Evolutionary conservation across 2,329 filamentous ascomycete genomes (phyloP), one percentile per base, ranked within the genome.

Genomic region (Fusarium sp.): DNA sequence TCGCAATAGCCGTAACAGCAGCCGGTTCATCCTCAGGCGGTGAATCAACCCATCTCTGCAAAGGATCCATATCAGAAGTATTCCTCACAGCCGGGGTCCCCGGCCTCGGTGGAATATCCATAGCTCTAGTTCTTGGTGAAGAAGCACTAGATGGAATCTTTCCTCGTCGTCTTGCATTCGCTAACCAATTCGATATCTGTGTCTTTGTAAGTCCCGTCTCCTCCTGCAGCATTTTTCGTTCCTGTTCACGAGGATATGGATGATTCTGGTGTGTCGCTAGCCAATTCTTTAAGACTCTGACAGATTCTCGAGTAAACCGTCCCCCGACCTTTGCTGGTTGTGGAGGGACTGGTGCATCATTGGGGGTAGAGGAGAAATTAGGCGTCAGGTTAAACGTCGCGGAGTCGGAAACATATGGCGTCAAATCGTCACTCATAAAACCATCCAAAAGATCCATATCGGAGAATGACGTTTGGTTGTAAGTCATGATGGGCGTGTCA

Each of bases 171-270:
- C 94, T 89, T 56, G 93, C 93, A 79, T 97, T 97, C 56, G 94
- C 93, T 50, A 97, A 86, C 94, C 93, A 97, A 78, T 96, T 97
- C 20, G 90, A 90, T 65, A 97, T 94, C 77, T 97, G 94, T 11
- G 86, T 91, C 72, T 91, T 88, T 76, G 88, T 93, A 38, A 97
- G 85, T 7, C 93, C 92, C 1, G 93, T 97, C 71, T 90, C 86
- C 53, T 87, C 85, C 77, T 92, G 90, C 20, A 97, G 84, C 63
- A 88, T 86, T 58, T 92, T 90, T 75, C 94, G 95, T 76, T 97
- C 92, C 49, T 92, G 88, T 42, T 97, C 93, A 16, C 88, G 93
- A 6, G 94, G 94, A 76, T 97, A 97, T 0, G 94, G 94, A 75
- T 95, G 91, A 45, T 90, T 87, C 70, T 86, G 87, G 77, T 97